A percentile compares a stretch with the other conserved stretches of the same genome.
Evolutionary conservation across 768 basidiomycete genomes (phyloP).

Genomic region (Chiua virens): DNA sequence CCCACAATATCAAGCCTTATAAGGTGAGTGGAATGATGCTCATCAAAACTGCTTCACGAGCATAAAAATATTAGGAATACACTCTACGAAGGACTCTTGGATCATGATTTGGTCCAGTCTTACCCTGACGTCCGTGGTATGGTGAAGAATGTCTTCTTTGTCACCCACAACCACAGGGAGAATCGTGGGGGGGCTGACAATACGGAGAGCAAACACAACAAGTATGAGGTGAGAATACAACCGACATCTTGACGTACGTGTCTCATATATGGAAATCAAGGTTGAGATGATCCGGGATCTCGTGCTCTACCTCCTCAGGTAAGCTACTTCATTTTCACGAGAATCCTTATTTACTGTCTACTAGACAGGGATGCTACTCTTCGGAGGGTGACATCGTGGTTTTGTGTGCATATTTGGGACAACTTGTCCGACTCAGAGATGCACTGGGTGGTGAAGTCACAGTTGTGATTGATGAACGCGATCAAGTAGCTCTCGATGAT

Average conservation of each 20-base stretch:
- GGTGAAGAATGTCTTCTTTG: slow-evolving; percentile 63
- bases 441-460: slow-evolving; percentile 48
- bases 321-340: neutral
- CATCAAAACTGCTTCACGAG: too few species aligned
- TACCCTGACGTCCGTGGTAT: slow-evolving; percentile 65
- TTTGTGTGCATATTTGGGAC: slow-evolving; percentile 53
- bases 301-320: slow-evolving; percentile 50
- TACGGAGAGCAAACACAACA: slow-evolving; percentile 65
- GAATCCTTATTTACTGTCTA: neutral
- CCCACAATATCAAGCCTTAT: slow-evolving; percentile 61
- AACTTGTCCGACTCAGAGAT: slow-evolving; percentile 45
- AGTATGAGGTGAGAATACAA: slow-evolving; percentile 64
- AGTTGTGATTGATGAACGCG: slow-evolving; percentile 68
- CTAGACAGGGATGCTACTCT: slow-evolving; percentile 49
- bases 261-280: slow-evolving; percentile 24
- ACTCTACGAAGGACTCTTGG: slow-evolving; percentile 60
- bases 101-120: slow-evolving; percentile 48
- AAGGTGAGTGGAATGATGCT: slow-evolving; percentile 2
- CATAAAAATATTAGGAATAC: slow-evolving; percentile 41
- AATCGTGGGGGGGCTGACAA: slow-evolving; percentile 59
- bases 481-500: slow-evolving; percentile 58
- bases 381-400: slow-evolving; percentile 52
- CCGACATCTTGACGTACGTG: neutral
- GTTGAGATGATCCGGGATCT: slow-evolving; percentile 51
- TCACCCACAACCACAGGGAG: slow-evolving; percentile 62